phyloP scores from a whole-genome alignment of 1,284 basidiomycete species.

The Cryptococcus floricola region DNA sequence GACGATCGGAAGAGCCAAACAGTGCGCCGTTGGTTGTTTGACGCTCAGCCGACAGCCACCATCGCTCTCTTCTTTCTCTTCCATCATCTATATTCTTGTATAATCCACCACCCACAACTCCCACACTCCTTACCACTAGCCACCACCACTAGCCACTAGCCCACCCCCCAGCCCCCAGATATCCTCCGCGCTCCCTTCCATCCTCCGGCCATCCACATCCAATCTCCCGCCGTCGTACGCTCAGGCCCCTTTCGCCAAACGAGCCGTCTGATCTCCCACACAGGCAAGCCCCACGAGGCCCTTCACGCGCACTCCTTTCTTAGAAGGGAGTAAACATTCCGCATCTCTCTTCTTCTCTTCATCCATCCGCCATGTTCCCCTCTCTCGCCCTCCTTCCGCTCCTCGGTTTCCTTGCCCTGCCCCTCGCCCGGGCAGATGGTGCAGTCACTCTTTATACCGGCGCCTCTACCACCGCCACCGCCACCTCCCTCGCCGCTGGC shows the following conservation, averaged over 20 bases:
- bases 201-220: too few relatives aligned
- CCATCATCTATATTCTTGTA: too few relatives aligned
- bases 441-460: constrained; percentile 30
- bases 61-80: too few relatives aligned
- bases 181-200: too few relatives aligned
- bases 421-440: neutral
- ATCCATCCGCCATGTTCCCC: neutral
- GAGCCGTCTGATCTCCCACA: neutral
- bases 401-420: neutral
- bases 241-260: too few relatives aligned
- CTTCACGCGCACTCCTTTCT: neutral
- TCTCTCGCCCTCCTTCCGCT: constrained; percentile 2
- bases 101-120: too few relatives aligned
- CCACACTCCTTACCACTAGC: neutral
- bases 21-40: too few relatives aligned
- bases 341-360: neutral
- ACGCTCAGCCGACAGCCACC: too few relatives aligned
- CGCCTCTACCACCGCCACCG: constrained; percentile 6
- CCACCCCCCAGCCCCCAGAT: too few relatives aligned
- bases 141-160: neutral
- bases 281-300: neutral
- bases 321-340: neutral
- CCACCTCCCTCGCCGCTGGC: constrained; percentile 16
- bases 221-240: too few relatives aligned
- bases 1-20: too few relatives aligned